Conservation (phyloP, 805 yeast genomes). For the Wickerhamiella dianesei region DNA sequence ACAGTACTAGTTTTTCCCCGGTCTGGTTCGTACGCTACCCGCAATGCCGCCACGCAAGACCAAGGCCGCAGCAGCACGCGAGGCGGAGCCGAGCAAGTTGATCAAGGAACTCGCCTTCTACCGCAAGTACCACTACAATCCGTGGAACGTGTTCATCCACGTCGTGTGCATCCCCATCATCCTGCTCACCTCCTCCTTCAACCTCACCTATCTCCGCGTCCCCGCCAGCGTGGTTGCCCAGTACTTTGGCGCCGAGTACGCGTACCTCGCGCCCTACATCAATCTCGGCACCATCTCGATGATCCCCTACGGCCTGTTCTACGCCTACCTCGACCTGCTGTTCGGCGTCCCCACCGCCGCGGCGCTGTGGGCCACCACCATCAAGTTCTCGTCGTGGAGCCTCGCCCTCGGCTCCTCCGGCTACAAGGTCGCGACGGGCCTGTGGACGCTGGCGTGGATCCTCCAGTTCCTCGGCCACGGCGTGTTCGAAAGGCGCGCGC, state of each 20-base stretch:
- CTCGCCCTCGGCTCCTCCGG: constrained; percentile 22
- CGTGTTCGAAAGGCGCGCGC: constrained; percentile 63
- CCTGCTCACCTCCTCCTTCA: constrained; percentile 38
- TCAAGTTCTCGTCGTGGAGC: constrained; percentile 20
- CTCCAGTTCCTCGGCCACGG: constrained; percentile 85
- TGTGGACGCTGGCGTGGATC: constrained; percentile 54
- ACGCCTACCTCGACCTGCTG: constrained; percentile 40
- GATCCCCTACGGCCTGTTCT: constrained; percentile 41
- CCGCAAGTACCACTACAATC: constrained; percentile 32
- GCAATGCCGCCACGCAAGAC: neutral
- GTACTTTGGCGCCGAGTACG: constrained; percentile 5
- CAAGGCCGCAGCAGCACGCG: constrained; percentile 3
- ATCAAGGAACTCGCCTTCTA: constrained; percentile 49
- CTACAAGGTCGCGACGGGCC: constrained; percentile 23
- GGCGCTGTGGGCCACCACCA: constrained; percentile 24
- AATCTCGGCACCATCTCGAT: constrained; percentile 39
- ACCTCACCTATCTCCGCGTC: constrained; percentile 24
- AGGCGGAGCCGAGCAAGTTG: constrained; percentile 24
- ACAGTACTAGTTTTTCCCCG: no score
- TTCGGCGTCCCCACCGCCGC: constrained; percentile 37
- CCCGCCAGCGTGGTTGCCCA: constrained; percentile 8
- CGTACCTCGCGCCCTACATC: constrained; percentile 14
- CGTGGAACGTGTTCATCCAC: constrained; percentile 61
- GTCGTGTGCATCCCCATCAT: constrained; percentile 69
- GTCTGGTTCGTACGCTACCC: no score